These are phyloP conservation scores for Closterium sp. DNA, from an alignment of 139 green algal species.

Conservation along the genomic window DNA sequence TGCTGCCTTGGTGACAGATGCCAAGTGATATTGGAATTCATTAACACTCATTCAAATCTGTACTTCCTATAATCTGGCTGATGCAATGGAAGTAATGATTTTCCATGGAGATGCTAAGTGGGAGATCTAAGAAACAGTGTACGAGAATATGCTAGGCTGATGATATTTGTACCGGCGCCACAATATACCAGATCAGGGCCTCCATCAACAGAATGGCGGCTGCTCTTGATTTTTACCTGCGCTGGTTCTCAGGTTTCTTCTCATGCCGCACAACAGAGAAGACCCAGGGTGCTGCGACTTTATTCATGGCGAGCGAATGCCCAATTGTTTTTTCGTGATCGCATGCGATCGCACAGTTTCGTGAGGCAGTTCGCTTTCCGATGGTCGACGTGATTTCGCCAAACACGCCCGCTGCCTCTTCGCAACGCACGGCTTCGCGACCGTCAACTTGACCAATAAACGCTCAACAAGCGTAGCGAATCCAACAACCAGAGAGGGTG, in stretches of 20 bases:
- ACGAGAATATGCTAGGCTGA: no score
- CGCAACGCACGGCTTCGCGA: not conserved
- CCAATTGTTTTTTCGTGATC: not conserved
- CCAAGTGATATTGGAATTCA: not conserved
- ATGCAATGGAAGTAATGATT: no score
- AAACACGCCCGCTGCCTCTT: not conserved
- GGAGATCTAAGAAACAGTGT: no score
- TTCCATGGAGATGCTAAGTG: no score
- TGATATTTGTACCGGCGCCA: no score
- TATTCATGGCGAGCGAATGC: not conserved
- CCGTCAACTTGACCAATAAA: not conserved
- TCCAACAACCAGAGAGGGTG: not conserved
- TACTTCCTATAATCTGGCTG: no score
- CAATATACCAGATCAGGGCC: no score
- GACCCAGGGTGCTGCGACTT: not conserved
- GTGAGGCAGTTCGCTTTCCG: not conserved
- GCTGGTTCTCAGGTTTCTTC: not conserved
- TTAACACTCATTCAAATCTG: no score
- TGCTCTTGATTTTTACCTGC: not conserved
- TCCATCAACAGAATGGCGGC: no score
- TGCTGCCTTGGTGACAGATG: slow-evolving; percentile 2
- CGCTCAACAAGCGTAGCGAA: no score
- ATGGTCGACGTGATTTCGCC: not conserved
- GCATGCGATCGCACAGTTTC: not conserved
- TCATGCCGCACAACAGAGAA: not conserved